These are phyloP conservation scores for Apiotrichum laibachii DNA, from an alignment of 1,284 basidiomycete genomes.

Conservation along the genomic window DNA sequence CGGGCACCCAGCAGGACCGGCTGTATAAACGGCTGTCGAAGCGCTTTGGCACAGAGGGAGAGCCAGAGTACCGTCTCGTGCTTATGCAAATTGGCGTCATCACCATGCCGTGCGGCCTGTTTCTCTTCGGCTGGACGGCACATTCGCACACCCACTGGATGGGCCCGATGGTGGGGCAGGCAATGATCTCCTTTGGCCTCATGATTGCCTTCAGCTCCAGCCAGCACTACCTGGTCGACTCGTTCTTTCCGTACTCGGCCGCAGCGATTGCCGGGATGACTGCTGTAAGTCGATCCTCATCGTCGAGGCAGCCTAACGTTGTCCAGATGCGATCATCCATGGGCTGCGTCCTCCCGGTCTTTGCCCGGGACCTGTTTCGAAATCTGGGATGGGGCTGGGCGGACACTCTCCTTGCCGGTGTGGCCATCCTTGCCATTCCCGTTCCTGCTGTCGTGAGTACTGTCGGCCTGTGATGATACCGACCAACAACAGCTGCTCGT, in stretches of 20 bases:
- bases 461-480: neutral
- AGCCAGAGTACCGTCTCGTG: conserved; percentile 52
- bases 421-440: conserved; percentile 50
- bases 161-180: conserved; percentile 43
- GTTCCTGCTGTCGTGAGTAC: conserved; percentile 47
- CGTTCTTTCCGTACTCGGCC: conserved; percentile 54
- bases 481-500: conserved; percentile 39
- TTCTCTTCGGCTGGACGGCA: conserved; percentile 51
- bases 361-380: conserved; percentile 49
- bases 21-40: conserved; percentile 49
- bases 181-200: conserved; percentile 36
- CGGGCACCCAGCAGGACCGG: conserved; percentile 49
- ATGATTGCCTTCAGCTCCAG: conserved; percentile 54
- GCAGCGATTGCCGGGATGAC: conserved; percentile 51
- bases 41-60: conserved; percentile 38
- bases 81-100: conserved; percentile 53
- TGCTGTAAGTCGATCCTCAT: conserved; percentile 27
- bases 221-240: conserved; percentile 52
- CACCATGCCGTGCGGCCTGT: conserved; percentile 52
- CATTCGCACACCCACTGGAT: conserved; percentile 50
- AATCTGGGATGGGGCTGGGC: conserved; percentile 54
- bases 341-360: conserved; percentile 53
- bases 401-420: conserved; percentile 47
- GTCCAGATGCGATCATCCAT: conserved; percentile 43
- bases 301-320: neutral